Conservation (phyloP, 768 basidiomycete genomes). For the Steccherinum ochraceum region DNA sequence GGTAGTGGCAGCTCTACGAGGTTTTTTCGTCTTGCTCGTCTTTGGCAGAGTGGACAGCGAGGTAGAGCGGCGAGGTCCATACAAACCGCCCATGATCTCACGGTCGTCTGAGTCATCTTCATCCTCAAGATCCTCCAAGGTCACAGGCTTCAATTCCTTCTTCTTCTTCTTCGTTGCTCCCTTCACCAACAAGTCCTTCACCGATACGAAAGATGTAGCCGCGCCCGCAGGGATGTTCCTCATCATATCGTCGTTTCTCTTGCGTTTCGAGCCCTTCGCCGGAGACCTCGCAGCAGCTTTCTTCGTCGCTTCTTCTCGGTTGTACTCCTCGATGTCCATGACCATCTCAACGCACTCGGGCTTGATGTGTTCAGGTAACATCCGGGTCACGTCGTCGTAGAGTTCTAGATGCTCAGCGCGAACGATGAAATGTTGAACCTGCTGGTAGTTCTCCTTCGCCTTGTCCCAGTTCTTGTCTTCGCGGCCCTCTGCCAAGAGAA, state of each 20-base stretch:
- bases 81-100: constrained; percentile 56
- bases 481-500: constrained; percentile 82
- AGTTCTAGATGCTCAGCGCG: constrained; percentile 85
- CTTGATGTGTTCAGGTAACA: constrained; percentile 72
- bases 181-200: constrained; percentile 55
- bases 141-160: constrained; percentile 5
- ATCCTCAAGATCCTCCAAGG: constrained; percentile 15
- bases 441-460: constrained; percentile 78
- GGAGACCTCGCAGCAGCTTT: constrained; percentile 24
- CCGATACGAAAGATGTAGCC: constrained; percentile 63
- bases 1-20: constrained; percentile 35
- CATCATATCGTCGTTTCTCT: constrained; percentile 58
- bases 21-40: constrained; percentile 26
- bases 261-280: constrained; percentile 48
- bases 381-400: constrained; percentile 84
- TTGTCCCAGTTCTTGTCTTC: constrained; percentile 90
- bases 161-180: constrained; percentile 41
- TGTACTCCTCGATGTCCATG: constrained; percentile 75
- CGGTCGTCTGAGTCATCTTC: constrained; percentile 64
- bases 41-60: constrained; percentile 35
- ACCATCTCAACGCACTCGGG: constrained; percentile 74
- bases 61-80: constrained; percentile 43
- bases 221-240: constrained; percentile 76
- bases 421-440: constrained; percentile 84
- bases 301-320: constrained; percentile 36